These are phyloP conservation scores for Rhodomyrtus tomentosa DNA, from an alignment of 345 rosid genomes.

Conservation along the genomic window DNA sequence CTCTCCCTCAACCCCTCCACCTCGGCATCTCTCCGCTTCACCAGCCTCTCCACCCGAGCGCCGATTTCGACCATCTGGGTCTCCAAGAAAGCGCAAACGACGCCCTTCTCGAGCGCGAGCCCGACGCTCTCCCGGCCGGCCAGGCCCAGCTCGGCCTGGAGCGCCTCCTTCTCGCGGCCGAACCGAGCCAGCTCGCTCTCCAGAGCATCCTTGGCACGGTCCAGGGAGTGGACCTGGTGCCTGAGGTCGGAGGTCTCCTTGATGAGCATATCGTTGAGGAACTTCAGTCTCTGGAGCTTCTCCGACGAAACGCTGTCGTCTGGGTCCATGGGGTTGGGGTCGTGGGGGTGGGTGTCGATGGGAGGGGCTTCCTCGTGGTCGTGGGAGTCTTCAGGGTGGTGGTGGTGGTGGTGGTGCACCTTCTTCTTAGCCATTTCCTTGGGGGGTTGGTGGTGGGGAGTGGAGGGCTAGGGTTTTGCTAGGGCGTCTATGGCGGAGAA, in stretches of 20 bases:
- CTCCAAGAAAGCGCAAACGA: conserved; percentile 27
- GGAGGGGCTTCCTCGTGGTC: not conserved
- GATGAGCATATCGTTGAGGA: conserved; percentile 47
- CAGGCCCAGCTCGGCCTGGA: conserved; percentile 21
- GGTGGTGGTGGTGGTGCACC: conserved; percentile 6
- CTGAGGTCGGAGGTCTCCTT: conserved; percentile 41
- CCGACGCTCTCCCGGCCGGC: conserved; percentile 24
- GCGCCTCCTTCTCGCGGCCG: conserved; percentile 7
- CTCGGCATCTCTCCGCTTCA: conserved; percentile 20
- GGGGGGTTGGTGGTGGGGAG: not conserved
- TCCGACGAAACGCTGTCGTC: conserved; percentile 28
- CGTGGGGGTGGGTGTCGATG: not conserved
- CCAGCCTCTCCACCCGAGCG: conserved; percentile 19
- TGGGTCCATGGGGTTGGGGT: conserved; percentile 3
- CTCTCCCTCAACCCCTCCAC: conserved; percentile 21
- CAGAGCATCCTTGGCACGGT: conserved; percentile 18
- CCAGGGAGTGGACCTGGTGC: conserved; percentile 37
- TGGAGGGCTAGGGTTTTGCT: conserved; percentile 23
- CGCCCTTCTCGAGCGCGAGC: conserved; percentile 28
- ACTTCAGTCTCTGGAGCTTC: conserved; percentile 37
- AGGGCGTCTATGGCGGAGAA: conserved; percentile 28
- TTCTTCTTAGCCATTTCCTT: conserved; percentile 41
- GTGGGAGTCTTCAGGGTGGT: not conserved
- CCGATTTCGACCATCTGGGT: conserved; percentile 26
- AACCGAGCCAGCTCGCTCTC: conserved; percentile 31